A percentile compares a stretch with the other conserved stretches of the same genome.
phyloP scores from a whole-genome alignment of 176 grass and related monocot species.

The Luzula sylvatica region DNA sequence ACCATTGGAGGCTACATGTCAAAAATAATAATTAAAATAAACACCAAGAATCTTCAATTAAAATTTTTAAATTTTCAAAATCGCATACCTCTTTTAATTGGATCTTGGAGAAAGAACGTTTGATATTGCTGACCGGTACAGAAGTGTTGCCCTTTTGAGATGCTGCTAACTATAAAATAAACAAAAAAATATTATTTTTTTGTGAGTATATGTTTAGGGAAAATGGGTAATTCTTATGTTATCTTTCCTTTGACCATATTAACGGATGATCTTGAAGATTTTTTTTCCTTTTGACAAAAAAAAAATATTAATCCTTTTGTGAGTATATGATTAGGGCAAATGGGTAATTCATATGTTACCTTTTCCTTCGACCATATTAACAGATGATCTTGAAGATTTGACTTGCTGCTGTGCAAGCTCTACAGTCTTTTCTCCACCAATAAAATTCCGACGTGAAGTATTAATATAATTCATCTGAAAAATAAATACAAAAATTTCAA shows the following conservation, averaged over 20 bases:
- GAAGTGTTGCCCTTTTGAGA: conserved; percentile 54
- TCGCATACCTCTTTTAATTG: conserved; percentile 83
- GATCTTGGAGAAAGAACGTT: conserved; percentile 61
- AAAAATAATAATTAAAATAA: too few species aligned
- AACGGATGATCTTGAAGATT: conserved; percentile 38
- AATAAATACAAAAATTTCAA: too few species aligned
- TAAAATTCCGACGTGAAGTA: conserved; percentile 82
- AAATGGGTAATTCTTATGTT: conserved; percentile 4
- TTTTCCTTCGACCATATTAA: conserved; percentile 42
- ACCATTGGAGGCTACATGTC: too few species aligned
- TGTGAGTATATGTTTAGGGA: too few species aligned
- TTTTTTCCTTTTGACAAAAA: conserved; percentile 86
- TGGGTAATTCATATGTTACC: conserved; percentile 29
- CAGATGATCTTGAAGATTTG: conserved; percentile 42
- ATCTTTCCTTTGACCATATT: conserved; percentile 54
- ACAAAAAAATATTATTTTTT: too few species aligned
- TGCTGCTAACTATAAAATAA: too few species aligned
- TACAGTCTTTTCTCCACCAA: conserved; percentile 85
- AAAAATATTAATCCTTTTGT: too few species aligned
- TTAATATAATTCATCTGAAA: too few species aligned
- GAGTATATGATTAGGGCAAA: too few species aligned
- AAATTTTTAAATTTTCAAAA: too few species aligned
- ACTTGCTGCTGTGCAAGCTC: conserved; percentile 87
- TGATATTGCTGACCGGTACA: conserved; percentile 16
- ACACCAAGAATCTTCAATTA: too few species aligned